Evolutionary conservation across 2,329 filamentous ascomycete species (phyloP).

Genomic region (Aspergillus proliferans): DNA sequence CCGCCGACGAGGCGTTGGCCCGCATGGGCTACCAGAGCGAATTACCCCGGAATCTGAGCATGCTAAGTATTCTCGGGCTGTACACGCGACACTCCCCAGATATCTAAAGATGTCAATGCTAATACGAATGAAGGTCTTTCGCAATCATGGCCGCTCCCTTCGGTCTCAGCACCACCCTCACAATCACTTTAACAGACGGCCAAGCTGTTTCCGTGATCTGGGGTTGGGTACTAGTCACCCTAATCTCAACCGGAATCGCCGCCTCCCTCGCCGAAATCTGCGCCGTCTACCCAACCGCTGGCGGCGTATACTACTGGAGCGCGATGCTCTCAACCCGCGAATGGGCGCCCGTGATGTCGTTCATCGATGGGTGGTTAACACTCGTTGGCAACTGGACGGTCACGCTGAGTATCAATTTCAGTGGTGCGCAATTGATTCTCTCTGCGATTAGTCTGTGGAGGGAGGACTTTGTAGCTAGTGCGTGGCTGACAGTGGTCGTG

Average conservation of each 20-base stretch:
- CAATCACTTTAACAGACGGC: slow-evolving; percentile 62
- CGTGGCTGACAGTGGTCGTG: slow-evolving; percentile 64
- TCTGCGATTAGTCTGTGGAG: slow-evolving; percentile 63
- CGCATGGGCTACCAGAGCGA: slow-evolving; percentile 64
- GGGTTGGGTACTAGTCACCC: slow-evolving; percentile 61
- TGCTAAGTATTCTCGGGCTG: slow-evolving; percentile 63
- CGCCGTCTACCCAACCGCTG: slow-evolving; percentile 62
- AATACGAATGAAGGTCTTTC: slow-evolving; percentile 47
- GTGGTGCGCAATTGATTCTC: slow-evolving; percentile 63
- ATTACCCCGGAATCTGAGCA: slow-evolving; percentile 59
- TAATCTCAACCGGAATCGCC: slow-evolving; percentile 59
- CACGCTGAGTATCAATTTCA: slow-evolving; percentile 63
- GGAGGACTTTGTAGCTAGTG: slow-evolving; percentile 61
- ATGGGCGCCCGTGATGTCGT: slow-evolving; percentile 62
- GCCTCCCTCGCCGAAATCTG: slow-evolving; percentile 64
- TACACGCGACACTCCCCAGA: slow-evolving; percentile 22
- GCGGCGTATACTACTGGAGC: slow-evolving; percentile 66
- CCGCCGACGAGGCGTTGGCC: slow-evolving; percentile 55
- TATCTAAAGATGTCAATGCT: neutral
- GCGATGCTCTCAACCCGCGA: slow-evolving; percentile 61
- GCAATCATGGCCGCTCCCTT: slow-evolving; percentile 70
- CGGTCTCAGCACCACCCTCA: slow-evolving; percentile 62
- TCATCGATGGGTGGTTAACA: slow-evolving; percentile 66
- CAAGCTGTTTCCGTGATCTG: slow-evolving; percentile 64
- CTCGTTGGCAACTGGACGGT: slow-evolving; percentile 70